Evolutionary conservation across 306 rosid species (phyloP), one percentile per base, ranked within the genome.

Genomic region (Quercus engelmannii): DNA sequence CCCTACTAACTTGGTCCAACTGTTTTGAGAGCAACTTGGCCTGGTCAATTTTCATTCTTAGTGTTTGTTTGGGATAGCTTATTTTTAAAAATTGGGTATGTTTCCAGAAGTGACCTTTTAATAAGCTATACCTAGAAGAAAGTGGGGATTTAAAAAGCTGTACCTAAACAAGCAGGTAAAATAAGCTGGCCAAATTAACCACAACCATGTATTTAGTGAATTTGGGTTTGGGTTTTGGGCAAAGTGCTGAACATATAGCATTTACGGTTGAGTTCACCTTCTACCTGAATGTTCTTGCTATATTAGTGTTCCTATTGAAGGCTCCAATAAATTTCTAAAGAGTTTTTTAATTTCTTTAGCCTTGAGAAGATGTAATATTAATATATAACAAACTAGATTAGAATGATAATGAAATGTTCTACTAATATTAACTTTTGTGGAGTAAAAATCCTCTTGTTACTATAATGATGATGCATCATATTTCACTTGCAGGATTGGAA

Each of bases 401-500:
- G 8, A 35, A 33, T 68, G 20, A 68, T 10, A 68, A 68, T 11
- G 18, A 68, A 35, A 35, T 68, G 0, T n/a, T 35, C 52, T 35
- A 18, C 23, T 18, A 18, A 10, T 35, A 35, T 67, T 25, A 30
- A 28, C 69, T 51, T 73, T 13, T 79, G 13, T 72, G 49, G 79
- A 72, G 55, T 73, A 74, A 49, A 77, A 75, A 74, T 75, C 65
- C 52, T 72, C 74, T 69, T 20, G 74, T 78, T 80, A 55, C 76
- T 79, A 63, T 80, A 63, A 82, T 78, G 68, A 62, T 75, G 59
- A 28, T 70, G 18, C 30, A 75, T 74, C 51, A 79, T 68, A 41
- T 75, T 78, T 83, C 82, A 20, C 84, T 87, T 87, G 88, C 84
- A 95, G 99, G 99, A 95, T 76, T 95, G 99, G 99, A 95, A 91